These are phyloP conservation scores for Niveomyces coronatus DNA, from an alignment of 2,329 filamentous ascomycete species.

Conservation along the genomic window DNA sequence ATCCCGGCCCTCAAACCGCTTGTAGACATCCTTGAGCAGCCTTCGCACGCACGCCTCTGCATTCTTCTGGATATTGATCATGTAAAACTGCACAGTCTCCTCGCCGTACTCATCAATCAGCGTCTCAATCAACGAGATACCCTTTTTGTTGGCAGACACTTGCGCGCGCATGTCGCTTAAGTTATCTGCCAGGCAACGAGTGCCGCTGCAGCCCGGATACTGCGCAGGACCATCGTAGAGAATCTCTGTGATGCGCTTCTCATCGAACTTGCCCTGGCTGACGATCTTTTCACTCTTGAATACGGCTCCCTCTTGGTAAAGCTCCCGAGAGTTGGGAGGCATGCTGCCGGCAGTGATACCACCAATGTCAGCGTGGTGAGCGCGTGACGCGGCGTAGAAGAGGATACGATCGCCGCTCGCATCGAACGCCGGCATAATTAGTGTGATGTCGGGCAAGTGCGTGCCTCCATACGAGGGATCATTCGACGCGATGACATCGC, in stretches of 20 bases:
- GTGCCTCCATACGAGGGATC: conserved; percentile 78
- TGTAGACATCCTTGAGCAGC: conserved; percentile 60
- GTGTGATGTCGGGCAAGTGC: conserved; percentile 72
- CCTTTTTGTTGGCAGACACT: conserved; percentile 75
- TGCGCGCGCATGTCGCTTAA: conserved; percentile 77
- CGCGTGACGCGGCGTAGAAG: conserved; percentile 72
- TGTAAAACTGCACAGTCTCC: conserved; percentile 72
- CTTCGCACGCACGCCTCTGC: conserved; percentile 65
- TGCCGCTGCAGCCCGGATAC: conserved; percentile 67
- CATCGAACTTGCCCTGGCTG: conserved; percentile 66
- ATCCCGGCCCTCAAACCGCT: conserved; percentile 59
- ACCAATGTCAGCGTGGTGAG: conserved; percentile 78
- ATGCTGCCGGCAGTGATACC: conserved; percentile 73
- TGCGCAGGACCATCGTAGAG: conserved; percentile 64
- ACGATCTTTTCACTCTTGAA: conserved; percentile 62
- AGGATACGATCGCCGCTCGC: conserved; percentile 55
- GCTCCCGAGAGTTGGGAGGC: conserved; percentile 60
- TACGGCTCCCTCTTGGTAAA: conserved; percentile 53
- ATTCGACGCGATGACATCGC: conserved; percentile 75
- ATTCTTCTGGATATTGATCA: conserved; percentile 71
- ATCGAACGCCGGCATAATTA: conserved; percentile 69
- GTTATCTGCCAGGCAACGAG: conserved; percentile 69
- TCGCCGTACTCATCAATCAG: conserved; percentile 72
- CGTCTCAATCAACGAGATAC: conserved; percentile 67
- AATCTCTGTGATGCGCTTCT: conserved; percentile 62